Conservation (phyloP, 1,139 yeast species). For the Diutina neorugosa region DNA sequence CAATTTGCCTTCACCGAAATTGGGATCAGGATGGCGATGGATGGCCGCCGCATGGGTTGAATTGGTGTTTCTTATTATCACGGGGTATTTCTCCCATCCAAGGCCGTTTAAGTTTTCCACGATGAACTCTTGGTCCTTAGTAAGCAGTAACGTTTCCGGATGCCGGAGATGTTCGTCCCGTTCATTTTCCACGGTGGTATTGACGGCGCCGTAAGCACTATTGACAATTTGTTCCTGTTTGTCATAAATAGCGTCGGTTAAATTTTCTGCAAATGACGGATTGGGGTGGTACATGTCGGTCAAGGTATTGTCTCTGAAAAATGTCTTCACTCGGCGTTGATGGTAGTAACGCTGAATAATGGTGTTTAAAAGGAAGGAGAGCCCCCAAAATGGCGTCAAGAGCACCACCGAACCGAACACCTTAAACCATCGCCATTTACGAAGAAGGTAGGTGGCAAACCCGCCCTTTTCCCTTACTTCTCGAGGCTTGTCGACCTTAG, state of each 20-base stretch:
- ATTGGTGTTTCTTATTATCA: constrained; percentile 51
- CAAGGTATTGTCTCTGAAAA: constrained; percentile 18
- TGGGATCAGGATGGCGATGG: constrained; percentile 42
- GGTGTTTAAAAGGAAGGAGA: constrained; percentile 35
- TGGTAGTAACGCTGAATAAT: constrained; percentile 28
- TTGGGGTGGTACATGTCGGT: constrained; percentile 16
- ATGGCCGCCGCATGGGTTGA: constrained; percentile 77
- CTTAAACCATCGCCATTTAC: constrained; percentile 24
- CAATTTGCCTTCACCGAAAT: constrained; percentile 53
- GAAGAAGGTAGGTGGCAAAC: constrained; percentile 19
- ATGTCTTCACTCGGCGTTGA: constrained; percentile 18
- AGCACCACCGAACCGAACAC: constrained; percentile 29
- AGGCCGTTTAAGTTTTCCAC: constrained; percentile 45
- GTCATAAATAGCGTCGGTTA: constrained; percentile 5
- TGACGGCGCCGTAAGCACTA: background rate
- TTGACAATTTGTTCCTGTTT: background rate
- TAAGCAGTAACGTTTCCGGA: constrained; percentile 22
- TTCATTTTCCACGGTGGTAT: background rate
- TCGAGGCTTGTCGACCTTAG: no score
- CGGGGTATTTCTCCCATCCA: constrained; percentile 60
- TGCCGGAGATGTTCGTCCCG: constrained; percentile 9
- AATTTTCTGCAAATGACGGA: background rate
- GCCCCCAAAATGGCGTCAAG: constrained; percentile 41
- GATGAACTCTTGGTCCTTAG: constrained; percentile 35
- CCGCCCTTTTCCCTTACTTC: constrained; percentile 7